Percentiles rank a stretch among this genome's conserved stretches.
phyloP scores from a whole-genome alignment of 2,329 filamentous ascomycete genomes.

The Neoscytalidium dimidiatum region DNA sequence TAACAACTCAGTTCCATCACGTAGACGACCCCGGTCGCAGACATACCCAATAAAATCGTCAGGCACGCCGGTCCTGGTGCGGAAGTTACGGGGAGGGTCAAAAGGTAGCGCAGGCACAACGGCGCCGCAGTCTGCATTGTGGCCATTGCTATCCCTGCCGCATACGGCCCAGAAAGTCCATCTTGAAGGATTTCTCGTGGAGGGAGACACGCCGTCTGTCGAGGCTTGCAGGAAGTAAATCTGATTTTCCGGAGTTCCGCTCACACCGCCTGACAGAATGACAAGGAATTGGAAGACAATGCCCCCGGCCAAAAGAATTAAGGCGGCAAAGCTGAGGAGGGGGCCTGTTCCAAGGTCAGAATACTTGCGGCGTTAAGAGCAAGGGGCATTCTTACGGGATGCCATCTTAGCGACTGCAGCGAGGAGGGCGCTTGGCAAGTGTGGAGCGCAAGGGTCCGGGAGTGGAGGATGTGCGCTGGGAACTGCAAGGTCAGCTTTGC shows the following conservation, averaged over 20 bases:
- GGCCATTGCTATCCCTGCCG: conserved; percentile 53
- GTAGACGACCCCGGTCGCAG: too few relatives aligned
- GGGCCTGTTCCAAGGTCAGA: conserved; percentile 47
- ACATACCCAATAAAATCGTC: conserved; percentile 55
- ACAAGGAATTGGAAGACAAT: conserved; percentile 67
- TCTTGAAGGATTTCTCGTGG: conserved; percentile 61
- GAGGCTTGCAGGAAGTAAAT: conserved; percentile 86
- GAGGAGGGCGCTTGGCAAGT: not conserved
- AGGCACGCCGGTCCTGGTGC: conserved; percentile 56
- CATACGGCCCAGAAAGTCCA: conserved; percentile 94
- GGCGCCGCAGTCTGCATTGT: conserved; percentile 63
- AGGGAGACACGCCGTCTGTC: conserved; percentile 71
- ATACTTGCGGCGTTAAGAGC: not conserved
- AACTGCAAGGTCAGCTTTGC: not conserved
- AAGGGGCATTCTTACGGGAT: conserved; percentile 24
- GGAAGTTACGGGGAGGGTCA: conserved; percentile 65
- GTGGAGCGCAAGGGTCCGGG: conserved; percentile 1
- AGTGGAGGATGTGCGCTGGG: not conserved
- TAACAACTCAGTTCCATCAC: not conserved
- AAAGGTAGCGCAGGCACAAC: conserved; percentile 66
- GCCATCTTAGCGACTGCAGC: conserved; percentile 19
- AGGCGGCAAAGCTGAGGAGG: conserved; percentile 56
- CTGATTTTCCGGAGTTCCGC: conserved; percentile 62
- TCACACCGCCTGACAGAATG: conserved; percentile 61
- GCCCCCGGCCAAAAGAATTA: conserved; percentile 63